Conservation (phyloP, 2,329 filamentous ascomycete genomes). For the Rutstroemia sp. region DNA sequence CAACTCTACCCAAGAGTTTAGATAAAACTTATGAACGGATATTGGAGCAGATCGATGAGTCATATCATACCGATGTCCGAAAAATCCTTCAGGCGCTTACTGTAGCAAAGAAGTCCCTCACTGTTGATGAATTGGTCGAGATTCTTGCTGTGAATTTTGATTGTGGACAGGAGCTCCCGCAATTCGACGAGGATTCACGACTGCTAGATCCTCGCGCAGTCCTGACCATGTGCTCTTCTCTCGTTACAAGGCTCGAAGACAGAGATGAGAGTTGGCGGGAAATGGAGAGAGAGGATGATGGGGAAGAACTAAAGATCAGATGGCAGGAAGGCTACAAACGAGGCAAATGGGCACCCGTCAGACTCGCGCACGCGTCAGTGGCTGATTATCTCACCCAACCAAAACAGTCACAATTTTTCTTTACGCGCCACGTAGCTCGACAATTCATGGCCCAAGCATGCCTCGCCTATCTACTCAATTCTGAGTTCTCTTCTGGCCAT, state of each 20-base stretch:
- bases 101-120: constrained; percentile 16
- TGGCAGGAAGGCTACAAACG: neutral
- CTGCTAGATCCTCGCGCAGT: constrained; percentile 29
- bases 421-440: constrained; percentile 11
- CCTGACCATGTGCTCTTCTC: constrained; percentile 15
- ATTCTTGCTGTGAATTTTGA: constrained; percentile 26
- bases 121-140: constrained; percentile 25
- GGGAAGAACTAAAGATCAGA: neutral
- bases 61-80: constrained; percentile 12
- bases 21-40: constrained; percentile 33
- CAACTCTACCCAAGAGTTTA: constrained; percentile 28
- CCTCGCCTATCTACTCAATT: constrained; percentile 16
- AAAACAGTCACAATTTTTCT: constrained; percentile 12
- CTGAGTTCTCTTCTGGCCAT: constrained; percentile 10
- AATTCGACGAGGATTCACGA: constrained; percentile 30
- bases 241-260: constrained; percentile 11
- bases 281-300: neutral
- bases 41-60: constrained; percentile 21
- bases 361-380: constrained; percentile 20
- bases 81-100: constrained; percentile 23
- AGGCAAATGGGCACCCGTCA: constrained; percentile 3
- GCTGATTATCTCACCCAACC: constrained; percentile 17
- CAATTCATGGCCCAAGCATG: constrained; percentile 15
- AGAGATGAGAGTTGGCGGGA: neutral
- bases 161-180: constrained; percentile 7